Evolutionary conservation across 225 moss, liverwort and hornwort genomes (phyloP).

Genomic region (Rhytidiadelphus loreus): DNA sequence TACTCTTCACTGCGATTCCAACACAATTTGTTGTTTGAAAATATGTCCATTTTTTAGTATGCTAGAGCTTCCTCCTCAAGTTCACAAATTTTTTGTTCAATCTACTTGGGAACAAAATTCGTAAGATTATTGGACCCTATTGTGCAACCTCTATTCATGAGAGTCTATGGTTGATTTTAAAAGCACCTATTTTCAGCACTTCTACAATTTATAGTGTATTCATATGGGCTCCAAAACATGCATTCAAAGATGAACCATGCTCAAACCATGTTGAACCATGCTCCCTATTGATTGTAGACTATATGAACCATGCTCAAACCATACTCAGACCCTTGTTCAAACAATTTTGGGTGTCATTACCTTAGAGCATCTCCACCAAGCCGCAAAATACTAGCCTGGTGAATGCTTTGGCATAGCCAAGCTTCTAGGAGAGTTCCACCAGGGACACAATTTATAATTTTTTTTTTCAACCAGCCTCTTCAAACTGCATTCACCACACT

Average conservation of each 20-base stretch:
- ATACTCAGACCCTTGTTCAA: fast-evolving
- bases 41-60: neutral
- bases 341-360: neutral
- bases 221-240: neutral
- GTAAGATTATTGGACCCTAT: too few relatives aligned
- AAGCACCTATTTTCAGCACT: neutral
- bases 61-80: fast-evolving
- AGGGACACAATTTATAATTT: fast-evolving
- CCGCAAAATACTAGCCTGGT: fast-evolving
- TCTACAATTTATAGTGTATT: neutral
- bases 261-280: too few relatives aligned
- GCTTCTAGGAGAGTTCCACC: too few relatives aligned
- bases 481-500: neutral
- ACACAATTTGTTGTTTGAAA: fast-evolving
- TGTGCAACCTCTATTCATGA: neutral
- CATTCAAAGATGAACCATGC: too few relatives aligned
- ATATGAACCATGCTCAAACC: neutral
- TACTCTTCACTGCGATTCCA: neutral
- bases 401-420: neutral
- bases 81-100: neutral
- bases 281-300: too few relatives aligned
- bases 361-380: neutral
- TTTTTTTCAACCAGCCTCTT: neutral
- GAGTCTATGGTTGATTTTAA: neutral
- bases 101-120: fast-evolving